phyloP scores from a whole-genome alignment of 192 early-diverging fungal genomes.

The Coemansia sp. region DNA sequence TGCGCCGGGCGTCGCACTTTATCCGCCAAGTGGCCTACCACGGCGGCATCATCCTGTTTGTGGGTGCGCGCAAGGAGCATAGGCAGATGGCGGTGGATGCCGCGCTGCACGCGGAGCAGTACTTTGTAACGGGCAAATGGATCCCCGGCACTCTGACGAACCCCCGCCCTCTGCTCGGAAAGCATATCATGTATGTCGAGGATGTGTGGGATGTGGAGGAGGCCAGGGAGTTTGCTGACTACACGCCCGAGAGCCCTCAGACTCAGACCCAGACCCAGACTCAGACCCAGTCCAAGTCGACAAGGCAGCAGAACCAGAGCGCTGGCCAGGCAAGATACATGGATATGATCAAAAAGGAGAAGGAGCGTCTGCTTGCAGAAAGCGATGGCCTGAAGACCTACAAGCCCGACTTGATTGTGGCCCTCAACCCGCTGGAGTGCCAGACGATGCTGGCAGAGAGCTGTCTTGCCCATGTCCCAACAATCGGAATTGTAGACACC shows the following conservation, averaged over 20 bases:
- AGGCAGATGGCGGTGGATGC: slow-evolving; percentile 71
- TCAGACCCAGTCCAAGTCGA: neutral
- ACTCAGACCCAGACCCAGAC: too few relatives aligned
- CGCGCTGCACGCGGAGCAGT: slow-evolving; percentile 69
- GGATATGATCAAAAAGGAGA: slow-evolving; percentile 16
- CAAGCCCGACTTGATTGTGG: slow-evolving; percentile 77
- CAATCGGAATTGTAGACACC: slow-evolving; percentile 88
- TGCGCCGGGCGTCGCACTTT: slow-evolving; percentile 78
- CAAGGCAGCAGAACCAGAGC: neutral
- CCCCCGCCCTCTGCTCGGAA: slow-evolving; percentile 34
- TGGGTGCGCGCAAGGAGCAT: slow-evolving; percentile 71
- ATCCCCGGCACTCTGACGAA: slow-evolving; percentile 88
- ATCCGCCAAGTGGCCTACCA: slow-evolving; percentile 63
- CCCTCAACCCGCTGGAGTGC: slow-evolving; percentile 83
- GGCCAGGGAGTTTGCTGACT: slow-evolving; percentile 16
- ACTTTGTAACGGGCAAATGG: slow-evolving; percentile 79
- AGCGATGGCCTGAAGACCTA: slow-evolving; percentile 41
- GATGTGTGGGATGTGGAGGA: slow-evolving; percentile 37
- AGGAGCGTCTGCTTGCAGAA: slow-evolving; percentile 7
- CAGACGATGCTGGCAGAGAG: slow-evolving; percentile 78
- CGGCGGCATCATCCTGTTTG: slow-evolving; percentile 83
- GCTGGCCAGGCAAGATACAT: slow-evolving; percentile 6
- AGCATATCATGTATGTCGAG: slow-evolving; percentile 7
- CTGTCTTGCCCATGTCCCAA: slow-evolving; percentile 71
- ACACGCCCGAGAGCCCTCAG: slow-evolving; percentile 2